Evolutionary conservation across 176 grass and related monocot genomes (phyloP), one percentile per base, ranked within the genome.

Genomic region (Puccinellia tenuiflora): DNA sequence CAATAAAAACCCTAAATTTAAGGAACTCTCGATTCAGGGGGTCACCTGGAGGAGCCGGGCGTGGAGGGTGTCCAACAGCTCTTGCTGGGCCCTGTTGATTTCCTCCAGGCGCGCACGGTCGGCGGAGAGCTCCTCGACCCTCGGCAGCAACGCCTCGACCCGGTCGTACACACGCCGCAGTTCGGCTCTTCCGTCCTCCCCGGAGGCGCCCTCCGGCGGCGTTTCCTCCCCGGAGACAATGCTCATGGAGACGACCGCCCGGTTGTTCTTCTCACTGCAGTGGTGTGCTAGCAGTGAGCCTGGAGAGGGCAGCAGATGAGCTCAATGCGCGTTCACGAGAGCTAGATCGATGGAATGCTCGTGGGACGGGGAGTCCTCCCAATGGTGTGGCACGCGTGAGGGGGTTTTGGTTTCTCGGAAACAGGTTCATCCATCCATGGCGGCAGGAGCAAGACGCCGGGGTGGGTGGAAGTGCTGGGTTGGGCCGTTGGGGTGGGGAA

Each of bases 91-190:
- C 53, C 84, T 69, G 80, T 81, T 38, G 83, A 86, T 83, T 16
- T 21, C 14, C 63, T 57, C 38, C 35, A 94, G 64, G 64, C 52
- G 75, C 5, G 20, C 20, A 21, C 59, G 76, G 48, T 86, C 84
- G 30, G 25, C 16, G 16, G 28, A 77, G 56, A 91, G 80, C 14
- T 75, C 69, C 30, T 82, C 73, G 20, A 80, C 68, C 63, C 73
- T 56, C 30, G 56, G 86, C 48, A 94, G 62, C 71, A 90, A 33
- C 80, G 26, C 29, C 13, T 62, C 77, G n/a, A 94, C 35, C 16
- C 64, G 11, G 25, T 51, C 22, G 39, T 84, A 91, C 24, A 77
- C 25, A 5, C 70, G 53, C 22, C 47, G 46, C 86, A 84, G 81
- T 35, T 88, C 47, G 0, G 47, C 47, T n/a, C 35, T 55, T 8